phyloP scores from a whole-genome alignment of 2,329 filamentous ascomycete species.

The Magnaporthales sp. region DNA sequence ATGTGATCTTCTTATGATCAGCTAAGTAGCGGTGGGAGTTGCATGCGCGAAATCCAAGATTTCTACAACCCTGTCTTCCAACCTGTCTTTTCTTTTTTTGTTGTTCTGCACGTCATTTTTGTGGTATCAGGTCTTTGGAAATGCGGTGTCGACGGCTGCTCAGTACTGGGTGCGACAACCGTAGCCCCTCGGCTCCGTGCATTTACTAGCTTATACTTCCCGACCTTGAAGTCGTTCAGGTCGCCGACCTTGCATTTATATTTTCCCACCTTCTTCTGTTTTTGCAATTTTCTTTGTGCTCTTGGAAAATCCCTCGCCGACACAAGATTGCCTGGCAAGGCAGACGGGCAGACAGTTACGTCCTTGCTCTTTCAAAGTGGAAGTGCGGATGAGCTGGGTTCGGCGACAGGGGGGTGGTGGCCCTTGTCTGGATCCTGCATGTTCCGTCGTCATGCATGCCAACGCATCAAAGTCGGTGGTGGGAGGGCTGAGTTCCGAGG shows the following conservation, averaged over 20 bases:
- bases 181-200: not conserved
- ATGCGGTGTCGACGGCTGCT: slow-evolving; percentile 1
- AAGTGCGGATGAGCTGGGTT: slow-evolving; percentile 30
- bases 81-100: not conserved
- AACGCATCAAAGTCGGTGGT: slow-evolving; percentile 37
- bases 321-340: not conserved
- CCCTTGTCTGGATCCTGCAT: slow-evolving; percentile 37
- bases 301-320: not conserved
- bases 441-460: slow-evolving; percentile 50
- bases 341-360: not conserved
- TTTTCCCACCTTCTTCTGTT: not conserved
- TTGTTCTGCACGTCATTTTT: slow-evolving; percentile 9
- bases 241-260: not conserved
- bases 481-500: slow-evolving; percentile 23
- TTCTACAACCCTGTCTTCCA: not conserved
- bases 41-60: not conserved
- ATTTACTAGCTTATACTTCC: not conserved
- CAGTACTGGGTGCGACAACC: not conserved
- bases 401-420: slow-evolving; percentile 26
- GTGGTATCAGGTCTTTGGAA: slow-evolving; percentile 7
- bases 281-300: not conserved
- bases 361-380: not conserved
- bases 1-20: not conserved
- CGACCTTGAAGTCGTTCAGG: not conserved
- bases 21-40: not conserved